Conservation (phyloP, 805 yeast genomes). For the Ogataea glucozyma region DNA sequence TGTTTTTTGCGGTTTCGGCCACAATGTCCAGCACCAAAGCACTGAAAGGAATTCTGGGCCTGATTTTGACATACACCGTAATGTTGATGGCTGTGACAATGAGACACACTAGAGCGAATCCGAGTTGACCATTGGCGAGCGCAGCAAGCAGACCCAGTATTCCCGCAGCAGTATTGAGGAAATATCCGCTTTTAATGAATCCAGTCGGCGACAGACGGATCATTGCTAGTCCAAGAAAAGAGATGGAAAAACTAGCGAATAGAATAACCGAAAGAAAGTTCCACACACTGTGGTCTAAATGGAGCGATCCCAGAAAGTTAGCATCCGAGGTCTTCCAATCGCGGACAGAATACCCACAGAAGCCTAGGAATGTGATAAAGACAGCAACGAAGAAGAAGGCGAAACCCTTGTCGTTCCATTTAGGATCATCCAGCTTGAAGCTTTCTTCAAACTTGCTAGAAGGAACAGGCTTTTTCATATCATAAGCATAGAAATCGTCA, state of each 20-base stretch:
- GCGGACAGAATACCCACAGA: conserved; percentile 1
- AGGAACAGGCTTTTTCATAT: conserved; percentile 26
- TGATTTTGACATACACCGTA: conserved; percentile 13
- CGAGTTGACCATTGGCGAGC: conserved; percentile 61
- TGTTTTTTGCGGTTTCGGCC: conserved; percentile 66
- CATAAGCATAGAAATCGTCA: conserved; percentile 1
- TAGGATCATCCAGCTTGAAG: conserved; percentile 63
- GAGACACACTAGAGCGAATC: conserved; percentile 66
- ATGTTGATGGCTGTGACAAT: conserved; percentile 17
- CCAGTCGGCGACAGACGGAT: conserved; percentile 4
- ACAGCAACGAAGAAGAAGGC: conserved; percentile 45
- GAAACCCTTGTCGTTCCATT: conserved; percentile 71
- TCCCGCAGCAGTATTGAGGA: conserved; percentile 40
- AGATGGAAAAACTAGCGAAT: background rate
- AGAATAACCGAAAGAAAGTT: background rate
- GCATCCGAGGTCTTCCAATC: background rate
- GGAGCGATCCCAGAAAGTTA: background rate
- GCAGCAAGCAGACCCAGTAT: conserved; percentile 75
- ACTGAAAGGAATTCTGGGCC: conserved; percentile 29
- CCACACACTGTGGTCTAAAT: background rate
- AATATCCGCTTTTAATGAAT: conserved; percentile 9
- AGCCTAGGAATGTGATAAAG: conserved; percentile 18
- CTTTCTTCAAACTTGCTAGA: conserved; percentile 58
- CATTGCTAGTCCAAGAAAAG: conserved; percentile 1
- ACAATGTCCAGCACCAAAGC: conserved; percentile 36